Evolutionary conservation across 257 asterid genomes (phyloP).

Genomic region (Penstemon newberryi): DNA sequence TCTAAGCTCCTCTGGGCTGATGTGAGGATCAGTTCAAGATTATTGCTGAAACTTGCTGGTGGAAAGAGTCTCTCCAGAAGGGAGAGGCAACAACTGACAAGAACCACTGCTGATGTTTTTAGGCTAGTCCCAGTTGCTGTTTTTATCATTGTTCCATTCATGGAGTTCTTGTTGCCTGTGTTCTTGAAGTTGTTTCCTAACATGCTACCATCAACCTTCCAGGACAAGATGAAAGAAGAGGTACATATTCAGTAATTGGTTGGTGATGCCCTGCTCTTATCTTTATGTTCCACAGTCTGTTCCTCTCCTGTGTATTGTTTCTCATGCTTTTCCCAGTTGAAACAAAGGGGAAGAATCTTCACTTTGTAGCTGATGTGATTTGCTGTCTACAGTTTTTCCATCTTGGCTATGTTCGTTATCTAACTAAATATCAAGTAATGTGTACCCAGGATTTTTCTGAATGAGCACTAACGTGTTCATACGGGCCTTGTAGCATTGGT

Average conservation of each 20-base stretch:
- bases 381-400: slow-evolving; percentile 6
- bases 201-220: slow-evolving; percentile 92
- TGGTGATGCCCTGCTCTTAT: neutral
- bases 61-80: slow-evolving; percentile 87
- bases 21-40: slow-evolving; percentile 82
- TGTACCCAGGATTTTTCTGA: slow-evolving; percentile 4
- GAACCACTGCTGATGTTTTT: slow-evolving; percentile 94
- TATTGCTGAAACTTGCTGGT: slow-evolving; percentile 74
- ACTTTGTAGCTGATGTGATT: slow-evolving; percentile 10
- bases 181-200: slow-evolving; percentile 83
- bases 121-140: slow-evolving; percentile 93
- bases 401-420: slow-evolving; percentile 16
- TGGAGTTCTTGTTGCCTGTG: slow-evolving; percentile 89
- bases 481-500: slow-evolving; percentile 4
- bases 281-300: neutral
- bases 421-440: neutral
- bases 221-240: slow-evolving; percentile 97
- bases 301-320: neutral
- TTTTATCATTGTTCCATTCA: slow-evolving; percentile 81
- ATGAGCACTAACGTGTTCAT: neutral
- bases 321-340: neutral
- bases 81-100: slow-evolving; percentile 88
- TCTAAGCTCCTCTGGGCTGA: slow-evolving; percentile 90
- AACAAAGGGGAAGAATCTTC: slow-evolving; percentile 18
- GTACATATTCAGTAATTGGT: slow-evolving; percentile 39